Evolutionary conservation across 1,139 yeast genomes (phyloP).

Genomic region (Suhomyces coccinellae): DNA sequence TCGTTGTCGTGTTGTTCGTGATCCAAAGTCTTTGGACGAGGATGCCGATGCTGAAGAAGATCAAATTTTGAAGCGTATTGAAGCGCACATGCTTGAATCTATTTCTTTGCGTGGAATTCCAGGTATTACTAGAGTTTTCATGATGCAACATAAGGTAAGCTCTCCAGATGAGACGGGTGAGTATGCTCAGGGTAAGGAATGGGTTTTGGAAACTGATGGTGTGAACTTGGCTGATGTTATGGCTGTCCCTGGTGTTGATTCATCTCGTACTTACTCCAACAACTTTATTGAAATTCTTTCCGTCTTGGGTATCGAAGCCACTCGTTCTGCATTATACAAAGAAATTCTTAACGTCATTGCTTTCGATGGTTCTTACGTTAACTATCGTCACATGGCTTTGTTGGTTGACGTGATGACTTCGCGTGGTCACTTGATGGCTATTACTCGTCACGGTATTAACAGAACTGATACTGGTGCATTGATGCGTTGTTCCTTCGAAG

Average conservation of each 20-base stretch:
- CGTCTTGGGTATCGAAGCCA: constrained; percentile 98
- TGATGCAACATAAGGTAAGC: constrained; percentile 89
- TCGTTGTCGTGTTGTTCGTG: constrained; percentile 98
- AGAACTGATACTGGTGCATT: constrained; percentile 98
- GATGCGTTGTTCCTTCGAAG: constrained; percentile 99
- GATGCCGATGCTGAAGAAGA: constrained; percentile 97
- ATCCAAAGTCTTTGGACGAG: constrained; percentile 89
- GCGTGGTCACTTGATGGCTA: constrained; percentile 97
- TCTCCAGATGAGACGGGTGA: constrained; percentile 84
- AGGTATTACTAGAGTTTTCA: constrained; percentile 87
- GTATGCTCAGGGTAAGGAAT: constrained; percentile 83
- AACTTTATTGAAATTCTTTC: constrained; percentile 94
- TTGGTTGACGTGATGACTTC: constrained; percentile 98
- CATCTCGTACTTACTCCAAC: constrained; percentile 87
- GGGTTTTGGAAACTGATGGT: constrained; percentile 99
- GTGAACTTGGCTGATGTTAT: constrained; percentile 93
- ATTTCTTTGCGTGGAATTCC: constrained; percentile 95
- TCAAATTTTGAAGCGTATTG: constrained; percentile 91
- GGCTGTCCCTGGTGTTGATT: constrained; percentile 93
- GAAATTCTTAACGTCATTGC: constrained; percentile 97
- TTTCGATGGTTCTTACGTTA: constrained; percentile 98
- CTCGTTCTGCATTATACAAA: constrained; percentile 88
- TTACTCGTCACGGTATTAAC: constrained; percentile 99
- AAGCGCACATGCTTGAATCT: constrained; percentile 93
- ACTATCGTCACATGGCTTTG: constrained; percentile 97